Percentiles rank a stretch among this genome's conserved stretches.
These are phyloP conservation scores for Phytomonas francai DNA, from an alignment of 208 protist genomes.

Conservation along the genomic window DNA sequence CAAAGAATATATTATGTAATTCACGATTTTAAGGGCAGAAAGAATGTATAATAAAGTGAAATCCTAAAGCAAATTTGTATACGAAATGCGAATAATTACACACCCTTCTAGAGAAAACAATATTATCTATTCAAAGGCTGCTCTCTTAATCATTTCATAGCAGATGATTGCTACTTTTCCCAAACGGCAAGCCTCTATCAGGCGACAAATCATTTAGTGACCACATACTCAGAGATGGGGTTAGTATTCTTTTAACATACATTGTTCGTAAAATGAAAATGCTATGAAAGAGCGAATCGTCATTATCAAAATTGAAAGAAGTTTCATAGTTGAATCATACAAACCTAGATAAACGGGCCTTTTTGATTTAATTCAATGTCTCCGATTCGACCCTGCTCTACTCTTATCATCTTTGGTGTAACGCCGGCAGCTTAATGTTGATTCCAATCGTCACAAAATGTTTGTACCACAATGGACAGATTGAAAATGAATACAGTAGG, in stretches of 20 bases:
- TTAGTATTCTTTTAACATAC: neutral
- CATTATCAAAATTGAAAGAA: no score
- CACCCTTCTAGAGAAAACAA: neutral
- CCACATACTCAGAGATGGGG: neutral
- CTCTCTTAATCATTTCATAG: neutral
- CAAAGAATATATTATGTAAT: neutral
- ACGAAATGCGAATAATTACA: neutral
- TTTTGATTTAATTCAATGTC: conserved; percentile 1
- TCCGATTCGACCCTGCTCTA: neutral
- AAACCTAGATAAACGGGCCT: neutral
- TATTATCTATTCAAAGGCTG: neutral
- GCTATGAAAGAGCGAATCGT: no score
- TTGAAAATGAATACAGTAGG: neutral
- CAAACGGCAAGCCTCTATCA: neutral
- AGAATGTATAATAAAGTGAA: neutral
- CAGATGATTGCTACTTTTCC: neutral
- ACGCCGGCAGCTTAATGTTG: neutral
- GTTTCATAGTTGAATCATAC: neutral
- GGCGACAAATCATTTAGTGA: neutral
- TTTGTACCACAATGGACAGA: neutral
- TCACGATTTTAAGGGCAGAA: neutral
- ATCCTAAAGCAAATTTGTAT: neutral
- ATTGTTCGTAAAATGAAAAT: conserved; percentile 3
- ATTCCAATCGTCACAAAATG: neutral
- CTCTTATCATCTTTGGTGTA: neutral